Percentiles rank a stretch among this genome's conserved stretches.
Conservation (phyloP, 495 filamentous ascomycete genomes). For the Jackrogersella multiformis region DNA sequence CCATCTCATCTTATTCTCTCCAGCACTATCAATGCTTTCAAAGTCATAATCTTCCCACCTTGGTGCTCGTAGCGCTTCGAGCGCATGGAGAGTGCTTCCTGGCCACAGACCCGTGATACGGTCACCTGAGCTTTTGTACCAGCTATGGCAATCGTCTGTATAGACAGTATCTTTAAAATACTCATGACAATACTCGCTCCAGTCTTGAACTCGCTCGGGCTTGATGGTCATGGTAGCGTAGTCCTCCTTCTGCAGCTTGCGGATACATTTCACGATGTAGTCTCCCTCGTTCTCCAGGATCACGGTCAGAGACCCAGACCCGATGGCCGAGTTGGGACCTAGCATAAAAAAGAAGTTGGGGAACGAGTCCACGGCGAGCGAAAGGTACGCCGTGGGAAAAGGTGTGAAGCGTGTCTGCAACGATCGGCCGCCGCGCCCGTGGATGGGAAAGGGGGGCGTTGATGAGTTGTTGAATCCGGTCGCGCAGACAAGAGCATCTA, state of each 20-base stretch:
- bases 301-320: slow-evolving; percentile 63
- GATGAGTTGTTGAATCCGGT: slow-evolving; percentile 71
- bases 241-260: slow-evolving; percentile 73
- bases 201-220: slow-evolving; percentile 68
- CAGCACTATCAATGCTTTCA: slow-evolving; percentile 42
- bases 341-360: slow-evolving; percentile 73
- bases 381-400: slow-evolving; percentile 71
- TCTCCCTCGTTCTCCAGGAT: slow-evolving; percentile 68
- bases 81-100: slow-evolving; percentile 54
- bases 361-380: slow-evolving; percentile 68
- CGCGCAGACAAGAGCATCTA: slow-evolving; percentile 70
- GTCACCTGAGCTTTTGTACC: slow-evolving; percentile 65
- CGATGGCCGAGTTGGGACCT: slow-evolving; percentile 67
- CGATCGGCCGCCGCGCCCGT: slow-evolving; percentile 60
- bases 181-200: slow-evolving; percentile 65
- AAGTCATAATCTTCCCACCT: slow-evolving; percentile 58
- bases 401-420: slow-evolving; percentile 58
- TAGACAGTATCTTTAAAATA: slow-evolving; percentile 73
- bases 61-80: slow-evolving; percentile 54
- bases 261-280: slow-evolving; percentile 69
- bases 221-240: slow-evolving; percentile 64
- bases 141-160: slow-evolving; percentile 72
- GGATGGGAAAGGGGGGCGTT: slow-evolving; percentile 67
- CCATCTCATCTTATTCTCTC: slow-evolving; percentile 53
- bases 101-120: slow-evolving; percentile 55